Percentiles rank a stretch among this genome's conserved stretches.
These are phyloP conservation scores for Cronartium ribicola DNA, from an alignment of 1,284 basidiomycete species.

Conservation along the genomic window DNA sequence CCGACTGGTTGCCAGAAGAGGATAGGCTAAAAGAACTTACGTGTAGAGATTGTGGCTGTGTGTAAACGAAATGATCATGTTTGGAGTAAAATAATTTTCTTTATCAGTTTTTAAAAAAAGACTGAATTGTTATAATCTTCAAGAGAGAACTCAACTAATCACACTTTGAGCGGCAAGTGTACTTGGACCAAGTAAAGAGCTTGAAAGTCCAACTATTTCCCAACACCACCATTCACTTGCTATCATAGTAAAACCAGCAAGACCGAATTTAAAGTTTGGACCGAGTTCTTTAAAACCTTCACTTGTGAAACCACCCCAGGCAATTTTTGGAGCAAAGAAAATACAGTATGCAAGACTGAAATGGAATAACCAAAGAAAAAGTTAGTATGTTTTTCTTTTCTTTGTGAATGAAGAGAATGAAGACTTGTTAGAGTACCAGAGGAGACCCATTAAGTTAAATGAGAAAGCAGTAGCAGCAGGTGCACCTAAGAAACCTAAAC, in stretches of 20 bases:
- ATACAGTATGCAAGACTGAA: constrained; percentile 63
- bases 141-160: constrained; percentile 54
- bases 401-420: constrained; percentile 45
- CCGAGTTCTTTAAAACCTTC: constrained; percentile 68
- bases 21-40: neutral
- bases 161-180: constrained; percentile 58
- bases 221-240: constrained; percentile 89
- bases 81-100: neutral
- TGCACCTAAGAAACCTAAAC: constrained; percentile 87
- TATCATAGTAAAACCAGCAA: constrained; percentile 61
- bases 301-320: constrained; percentile 74
- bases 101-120: neutral
- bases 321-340: constrained; percentile 68
- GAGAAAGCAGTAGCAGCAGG: constrained; percentile 83
- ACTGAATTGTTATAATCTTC: neutral
- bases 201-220: constrained; percentile 62
- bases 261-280: constrained; percentile 66
- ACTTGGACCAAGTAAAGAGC: constrained; percentile 51
- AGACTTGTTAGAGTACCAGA: constrained; percentile 43
- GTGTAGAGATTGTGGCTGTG: constrained; percentile 2
- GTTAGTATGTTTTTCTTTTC: neutral
- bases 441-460: constrained; percentile 70
- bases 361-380: constrained; percentile 51
- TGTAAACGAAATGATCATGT: neutral
- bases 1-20: neutral